These are phyloP conservation scores for Tetraselmis chui DNA, from an alignment of 139 green algal genomes.

Conservation along the genomic window DNA sequence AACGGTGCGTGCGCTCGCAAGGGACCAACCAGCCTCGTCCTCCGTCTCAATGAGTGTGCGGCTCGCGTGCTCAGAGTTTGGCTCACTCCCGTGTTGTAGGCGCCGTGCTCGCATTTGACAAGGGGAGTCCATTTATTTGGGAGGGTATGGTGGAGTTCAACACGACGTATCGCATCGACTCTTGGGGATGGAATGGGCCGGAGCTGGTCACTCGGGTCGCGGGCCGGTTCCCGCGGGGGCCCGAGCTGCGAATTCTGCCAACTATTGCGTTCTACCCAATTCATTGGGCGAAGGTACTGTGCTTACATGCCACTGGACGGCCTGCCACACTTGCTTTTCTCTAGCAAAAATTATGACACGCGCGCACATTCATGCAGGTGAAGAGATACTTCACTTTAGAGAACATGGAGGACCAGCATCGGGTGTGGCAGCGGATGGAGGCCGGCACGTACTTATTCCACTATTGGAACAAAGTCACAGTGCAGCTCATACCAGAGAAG, in stretches of 20 bases:
- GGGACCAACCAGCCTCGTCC: no score
- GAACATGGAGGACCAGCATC: constrained; percentile 24
- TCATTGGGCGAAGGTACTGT: constrained; percentile 23
- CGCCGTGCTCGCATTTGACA: constrained; percentile 23
- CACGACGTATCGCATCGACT: constrained; percentile 27
- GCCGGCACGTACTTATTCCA: constrained; percentile 30
- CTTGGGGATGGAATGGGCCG: constrained; percentile 31
- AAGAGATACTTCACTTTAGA: constrained; percentile 28
- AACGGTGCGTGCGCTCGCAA: background rate
- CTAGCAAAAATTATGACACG: background rate
- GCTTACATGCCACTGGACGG: no score
- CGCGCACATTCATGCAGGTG: constrained; percentile 8
- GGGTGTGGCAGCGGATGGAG: constrained; percentile 24
- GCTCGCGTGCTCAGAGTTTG: constrained; percentile 1
- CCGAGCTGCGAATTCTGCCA: constrained; percentile 23
- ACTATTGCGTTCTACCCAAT: constrained; percentile 32
- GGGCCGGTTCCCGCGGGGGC: constrained; percentile 16
- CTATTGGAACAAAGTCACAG: constrained; percentile 35
- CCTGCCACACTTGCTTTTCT: background rate
- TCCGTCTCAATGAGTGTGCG: no score
- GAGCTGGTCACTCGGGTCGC: constrained; percentile 30
- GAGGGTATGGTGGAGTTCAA: constrained; percentile 32
- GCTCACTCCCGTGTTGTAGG: constrained; percentile 17
- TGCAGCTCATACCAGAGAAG: constrained; percentile 14
- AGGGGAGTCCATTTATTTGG: constrained; percentile 19